These are phyloP conservation scores for Solanum pennellii DNA, from an alignment of 257 asterid species.

Conservation along the genomic window DNA sequence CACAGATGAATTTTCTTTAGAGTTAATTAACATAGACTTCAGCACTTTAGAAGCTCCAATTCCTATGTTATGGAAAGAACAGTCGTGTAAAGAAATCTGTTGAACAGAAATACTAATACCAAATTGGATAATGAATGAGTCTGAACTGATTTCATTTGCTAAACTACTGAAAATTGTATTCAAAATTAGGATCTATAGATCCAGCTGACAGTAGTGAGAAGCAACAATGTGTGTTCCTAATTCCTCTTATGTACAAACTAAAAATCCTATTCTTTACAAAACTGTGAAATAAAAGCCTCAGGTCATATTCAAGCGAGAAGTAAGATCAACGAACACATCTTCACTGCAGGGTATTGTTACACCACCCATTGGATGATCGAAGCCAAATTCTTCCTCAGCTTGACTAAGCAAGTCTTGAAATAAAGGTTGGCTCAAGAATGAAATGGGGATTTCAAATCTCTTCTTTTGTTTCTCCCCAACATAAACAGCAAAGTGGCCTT, in stretches of 20 bases:
- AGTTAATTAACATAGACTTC: background rate
- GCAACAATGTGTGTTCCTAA: background rate
- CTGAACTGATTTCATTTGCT: background rate
- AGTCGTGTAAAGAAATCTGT: background rate
- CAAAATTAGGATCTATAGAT: background rate
- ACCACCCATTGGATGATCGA: conserved; percentile 22
- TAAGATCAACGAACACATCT: conserved; percentile 16
- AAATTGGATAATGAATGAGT: background rate
- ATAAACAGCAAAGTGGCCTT: conserved; percentile 19
- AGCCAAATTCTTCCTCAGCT: conserved; percentile 25
- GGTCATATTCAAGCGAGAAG: conserved; percentile 1
- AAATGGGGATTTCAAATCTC: conserved; percentile 14
- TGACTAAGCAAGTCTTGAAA: conserved; percentile 13
- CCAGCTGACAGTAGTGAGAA: background rate
- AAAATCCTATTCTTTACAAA: background rate
- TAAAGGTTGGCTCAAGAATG: conserved; percentile 13
- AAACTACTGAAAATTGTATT: background rate
- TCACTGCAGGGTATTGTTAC: conserved; percentile 17
- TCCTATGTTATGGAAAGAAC: background rate
- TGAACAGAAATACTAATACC: background rate
- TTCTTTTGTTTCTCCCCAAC: conserved; percentile 18
- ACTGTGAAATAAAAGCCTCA: background rate
- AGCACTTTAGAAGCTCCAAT: background rate
- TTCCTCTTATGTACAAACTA: background rate
- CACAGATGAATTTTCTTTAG: background rate